Evolutionary conservation across 202 grass and related monocot genomes (phyloP), one percentile per base, ranked within the genome.

Genomic region (Carex sylvatica): DNA sequence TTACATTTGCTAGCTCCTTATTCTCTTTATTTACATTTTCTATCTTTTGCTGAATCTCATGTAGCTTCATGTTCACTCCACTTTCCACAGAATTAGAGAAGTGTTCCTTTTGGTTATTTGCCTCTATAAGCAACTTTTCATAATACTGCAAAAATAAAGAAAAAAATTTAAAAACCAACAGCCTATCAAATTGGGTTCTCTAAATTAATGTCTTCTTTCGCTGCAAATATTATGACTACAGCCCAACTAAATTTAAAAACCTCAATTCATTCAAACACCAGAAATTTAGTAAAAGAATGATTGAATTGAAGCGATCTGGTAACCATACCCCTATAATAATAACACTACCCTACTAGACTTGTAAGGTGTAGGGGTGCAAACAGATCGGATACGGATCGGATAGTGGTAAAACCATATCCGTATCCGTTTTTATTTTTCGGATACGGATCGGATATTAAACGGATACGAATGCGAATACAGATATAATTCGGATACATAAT

Each of bases 31-130:
- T 91, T 76, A 84, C 66, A 83, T 91, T 87, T 23, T 86, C 91
- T 83, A 95, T 83, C 82, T 98, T 87, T 84, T 83, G 86, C 33
- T 89, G 92, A 75, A 95, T 87, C 72, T 93, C 95, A 79, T 86
- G 61, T 73, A 93, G 67, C 82, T 91, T 95, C 58, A 81, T 87
- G 74, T 73, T 89, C 61, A 92, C 82, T 88, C 87, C 82, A 84
- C 85, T 90, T 79, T 95, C 92, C 70, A 93, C 87, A 70, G 89
- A 87, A 68, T 90, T 74, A 42, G 86, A 88, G 85, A 98, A 86
- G 23, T 75, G 68, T 15, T 70, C 63, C 44, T 55, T 82, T 69
- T 67, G 85, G 65, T 93, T 87, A 80, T 93, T 95, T 89, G 88
- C 89, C 4, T 98, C 91, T 72, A 88, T 88, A 83, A 95, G 58